Base-by-base conservation (phyloP, 2,329 filamentous ascomycete species). In the Talaromyces atroroseus region DNA sequence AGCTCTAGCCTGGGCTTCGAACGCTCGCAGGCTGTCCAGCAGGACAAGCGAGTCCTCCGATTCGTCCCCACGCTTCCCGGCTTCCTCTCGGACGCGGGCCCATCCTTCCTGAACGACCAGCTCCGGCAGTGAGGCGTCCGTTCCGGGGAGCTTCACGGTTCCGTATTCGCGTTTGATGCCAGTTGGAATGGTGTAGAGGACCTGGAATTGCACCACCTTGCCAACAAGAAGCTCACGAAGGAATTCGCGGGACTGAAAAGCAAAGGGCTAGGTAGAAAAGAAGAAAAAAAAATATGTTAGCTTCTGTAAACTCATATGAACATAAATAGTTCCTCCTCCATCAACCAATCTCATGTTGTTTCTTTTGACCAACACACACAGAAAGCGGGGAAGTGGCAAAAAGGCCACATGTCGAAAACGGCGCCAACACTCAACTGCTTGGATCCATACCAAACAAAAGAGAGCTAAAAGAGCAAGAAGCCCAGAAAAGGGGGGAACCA, bases 211-310 rank as follows among this genome's bases (percentile, higher is more conserved):
- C 60, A 99, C 80, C 26, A 86, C 82, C 74, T 96, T 96, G 69
- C 92, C 92, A 56, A 97, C 88, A 42, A 87, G 81, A 52, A 92
- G 79, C 63, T 87, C 86, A 67, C 94, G 88, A 60, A 99, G 82
- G 71, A 89, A 94, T 75, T 99, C 94, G 69, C 94, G 90, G 59
- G 94, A 96, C 74, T 94, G 88, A 74, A 96, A 99, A 58, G 90
- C 91, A 69, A 88, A 95, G 38, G 88, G 86, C 82, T 83, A 59
- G 38, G 26, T 23, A 14, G 20, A 51, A 46, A 50, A 20, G 42
- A 4, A n/a, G 6, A 18, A 18, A 40, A 23, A 47, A 42, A 21
- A 40, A 23, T 12, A 32, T 54, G 23, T 44, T n/a, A 44, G 36
- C 36, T 21, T 12, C 14, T 11, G 20, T 5, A 16, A n/a, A 36